Conservation (phyloP, 345 rosid genomes). For the Arabis alpina region DNA sequence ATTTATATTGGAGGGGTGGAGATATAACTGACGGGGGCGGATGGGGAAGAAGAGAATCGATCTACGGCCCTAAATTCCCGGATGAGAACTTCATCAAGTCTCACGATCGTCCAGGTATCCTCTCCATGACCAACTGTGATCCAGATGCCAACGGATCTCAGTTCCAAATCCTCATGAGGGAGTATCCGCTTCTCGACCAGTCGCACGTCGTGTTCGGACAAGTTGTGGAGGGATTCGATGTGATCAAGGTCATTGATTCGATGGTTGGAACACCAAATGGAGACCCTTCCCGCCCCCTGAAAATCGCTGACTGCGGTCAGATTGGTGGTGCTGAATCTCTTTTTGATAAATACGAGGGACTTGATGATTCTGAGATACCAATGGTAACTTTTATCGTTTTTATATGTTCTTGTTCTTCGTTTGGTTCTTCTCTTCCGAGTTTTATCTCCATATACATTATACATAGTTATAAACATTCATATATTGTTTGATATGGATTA, state of each 20-base stretch:
- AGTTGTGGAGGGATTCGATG: slow-evolving; percentile 64
- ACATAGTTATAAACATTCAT: no score
- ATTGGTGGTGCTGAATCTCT: no score
- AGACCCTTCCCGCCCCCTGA: no score
- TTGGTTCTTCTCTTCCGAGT: no score
- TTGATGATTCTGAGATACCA: no score
- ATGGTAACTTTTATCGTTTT: no score
- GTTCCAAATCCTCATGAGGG: slow-evolving; percentile 63
- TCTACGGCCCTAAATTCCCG: slow-evolving; percentile 66
- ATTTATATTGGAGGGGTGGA: slow-evolving; percentile 80
- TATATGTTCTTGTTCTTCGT: no score
- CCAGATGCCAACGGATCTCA: slow-evolving; percentile 69
- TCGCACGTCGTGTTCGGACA: slow-evolving; percentile 79
- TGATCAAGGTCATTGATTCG: slow-evolving; percentile 49
- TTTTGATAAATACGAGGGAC: no score
- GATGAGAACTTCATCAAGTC: slow-evolving; percentile 73
- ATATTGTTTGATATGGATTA: no score
- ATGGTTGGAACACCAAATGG: no score
- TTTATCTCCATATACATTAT: no score
- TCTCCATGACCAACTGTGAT: slow-evolving; percentile 80
- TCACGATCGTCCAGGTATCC: slow-evolving; percentile 67
- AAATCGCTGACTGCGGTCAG: no score
- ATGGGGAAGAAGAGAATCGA: slow-evolving; percentile 81
- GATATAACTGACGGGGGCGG: slow-evolving; percentile 76
- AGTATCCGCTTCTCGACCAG: slow-evolving; percentile 62